Evolutionary conservation across 1,284 basidiomycete genomes (phyloP).

Genomic region (Irpex sp.): DNA sequence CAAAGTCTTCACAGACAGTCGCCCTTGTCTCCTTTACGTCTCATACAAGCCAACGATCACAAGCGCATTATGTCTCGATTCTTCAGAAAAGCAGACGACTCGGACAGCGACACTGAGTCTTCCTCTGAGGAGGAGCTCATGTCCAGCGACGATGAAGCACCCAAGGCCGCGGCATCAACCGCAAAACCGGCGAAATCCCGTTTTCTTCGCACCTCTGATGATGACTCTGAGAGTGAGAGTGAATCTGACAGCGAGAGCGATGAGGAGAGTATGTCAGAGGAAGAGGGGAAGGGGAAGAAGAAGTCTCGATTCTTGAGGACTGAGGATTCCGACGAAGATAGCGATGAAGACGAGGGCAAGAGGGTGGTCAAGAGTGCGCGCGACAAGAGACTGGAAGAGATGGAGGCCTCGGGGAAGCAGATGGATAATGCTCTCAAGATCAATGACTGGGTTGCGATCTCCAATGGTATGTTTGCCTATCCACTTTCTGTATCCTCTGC

Average conservation of each 20-base stretch:
- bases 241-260: conserved; percentile 50
- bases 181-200: conserved; percentile 72
- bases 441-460: conserved; percentile 95
- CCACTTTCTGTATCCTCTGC: not conserved
- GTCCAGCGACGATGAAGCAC: conserved; percentile 68
- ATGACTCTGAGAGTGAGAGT: conserved; percentile 34
- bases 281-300: conserved; percentile 36
- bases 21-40: not conserved
- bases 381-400: conserved; percentile 85
- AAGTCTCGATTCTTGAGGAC: conserved; percentile 43
- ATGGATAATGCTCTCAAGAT: conserved; percentile 97
- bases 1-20: not conserved
- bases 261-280: conserved; percentile 33
- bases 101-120: conserved; percentile 70
- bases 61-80: conserved; percentile 72
- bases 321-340: conserved; percentile 57
- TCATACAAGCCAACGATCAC: conserved; percentile 1
- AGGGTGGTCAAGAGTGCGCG: conserved; percentile 81
- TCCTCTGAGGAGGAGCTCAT: conserved; percentile 80
- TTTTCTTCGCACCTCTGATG: conserved; percentile 58
- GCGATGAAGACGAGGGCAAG: conserved; percentile 69
- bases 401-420: conserved; percentile 83
- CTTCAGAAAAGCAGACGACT: conserved; percentile 81
- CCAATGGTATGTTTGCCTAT: conserved; percentile 57
- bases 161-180: conserved; percentile 40